Percentiles rank a stretch among this genome's conserved stretches.
These are phyloP conservation scores for Zasmidium citrigriseum DNA, from an alignment of 2,329 filamentous ascomycete genomes.

Conservation along the genomic window DNA sequence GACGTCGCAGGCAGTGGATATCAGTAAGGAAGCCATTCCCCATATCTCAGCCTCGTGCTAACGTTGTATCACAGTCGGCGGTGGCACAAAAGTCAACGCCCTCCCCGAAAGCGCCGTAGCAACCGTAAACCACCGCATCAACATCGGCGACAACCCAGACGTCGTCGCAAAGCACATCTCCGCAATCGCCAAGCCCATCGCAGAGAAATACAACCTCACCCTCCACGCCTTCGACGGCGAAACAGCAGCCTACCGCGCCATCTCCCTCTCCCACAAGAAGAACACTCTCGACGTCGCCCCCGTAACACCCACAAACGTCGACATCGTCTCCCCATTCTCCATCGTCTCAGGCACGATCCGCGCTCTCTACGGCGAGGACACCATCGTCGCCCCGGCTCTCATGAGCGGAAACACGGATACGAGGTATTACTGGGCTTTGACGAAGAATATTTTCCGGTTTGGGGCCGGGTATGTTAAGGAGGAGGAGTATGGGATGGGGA, in stretches of 20 bases:
- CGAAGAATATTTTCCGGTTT: conserved; percentile 40
- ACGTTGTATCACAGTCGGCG: conserved; percentile 23
- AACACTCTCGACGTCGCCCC: conserved; percentile 36
- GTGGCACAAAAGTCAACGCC: conserved; percentile 61
- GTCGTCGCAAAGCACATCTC: conserved; percentile 50
- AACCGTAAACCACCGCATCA: conserved; percentile 59
- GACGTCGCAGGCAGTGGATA: conserved; percentile 58
- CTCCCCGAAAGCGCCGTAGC: conserved; percentile 57
- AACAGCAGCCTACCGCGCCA: conserved; percentile 35
- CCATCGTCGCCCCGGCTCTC: conserved; percentile 38
- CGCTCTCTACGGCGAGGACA: conserved; percentile 44
- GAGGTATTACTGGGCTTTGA: conserved; percentile 37
- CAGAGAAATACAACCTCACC: conserved; percentile 50
- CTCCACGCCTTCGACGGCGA: conserved; percentile 52
- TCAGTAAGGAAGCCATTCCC: conserved; percentile 39
- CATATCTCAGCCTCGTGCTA: neutral
- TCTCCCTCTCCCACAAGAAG: conserved; percentile 29
- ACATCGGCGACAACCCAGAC: conserved; percentile 54
- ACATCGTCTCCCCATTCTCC: conserved; percentile 31
- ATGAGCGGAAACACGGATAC: conserved; percentile 41
- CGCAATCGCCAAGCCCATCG: conserved; percentile 49
- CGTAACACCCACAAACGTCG: conserved; percentile 38
- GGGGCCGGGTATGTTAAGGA: conserved; percentile 36
- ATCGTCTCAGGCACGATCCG: conserved; percentile 46
- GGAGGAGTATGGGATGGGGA: conserved; percentile 30